Percentiles rank a stretch among this genome's conserved stretches.
Conservation (phyloP, 164 flowering plant species). For the Kingdonia uniflora region DNA sequence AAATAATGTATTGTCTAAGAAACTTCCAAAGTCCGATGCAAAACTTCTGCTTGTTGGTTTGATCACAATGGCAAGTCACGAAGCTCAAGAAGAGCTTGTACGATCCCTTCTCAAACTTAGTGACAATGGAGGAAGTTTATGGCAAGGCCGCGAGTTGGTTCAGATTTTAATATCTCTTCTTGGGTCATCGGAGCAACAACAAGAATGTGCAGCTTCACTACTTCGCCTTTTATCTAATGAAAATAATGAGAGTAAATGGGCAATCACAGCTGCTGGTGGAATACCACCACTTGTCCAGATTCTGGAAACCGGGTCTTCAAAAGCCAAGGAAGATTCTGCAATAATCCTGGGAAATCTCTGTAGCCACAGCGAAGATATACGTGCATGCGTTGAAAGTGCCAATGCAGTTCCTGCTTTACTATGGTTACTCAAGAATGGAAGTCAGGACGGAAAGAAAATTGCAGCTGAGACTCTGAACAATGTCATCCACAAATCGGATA, state of each 20-base stretch:
- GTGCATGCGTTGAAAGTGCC: slow-evolving; percentile 99
- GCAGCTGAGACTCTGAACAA: slow-evolving; percentile 91
- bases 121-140: slow-evolving; percentile 67
- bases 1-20: slow-evolving; percentile 51
- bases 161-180: slow-evolving; percentile 95
- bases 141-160: slow-evolving; percentile 99
- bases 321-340: slow-evolving; percentile 97
- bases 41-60: slow-evolving; percentile 88
- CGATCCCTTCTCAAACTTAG: slow-evolving; percentile 70
- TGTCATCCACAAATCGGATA: slow-evolving; percentile 92
- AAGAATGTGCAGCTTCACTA: slow-evolving; percentile 92
- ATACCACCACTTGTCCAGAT: slow-evolving; percentile 99
- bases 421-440: slow-evolving; percentile 95
- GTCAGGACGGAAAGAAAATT: slow-evolving; percentile 78
- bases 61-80: slow-evolving; percentile 89
- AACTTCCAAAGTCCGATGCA: slow-evolving; percentile 73
- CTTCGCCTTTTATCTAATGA: slow-evolving; percentile 80
- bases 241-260: slow-evolving; percentile 99
- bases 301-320: slow-evolving; percentile 85
- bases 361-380: slow-evolving; percentile 96
- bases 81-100: slow-evolving; percentile 82
- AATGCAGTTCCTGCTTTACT: slow-evolving; percentile 97
- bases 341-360: slow-evolving; percentile 88
- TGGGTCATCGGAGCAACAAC: slow-evolving; percentile 98
- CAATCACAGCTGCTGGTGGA: slow-evolving; percentile 99